Conservation (phyloP, 139 green algal species). For the Chlorella ohadii region DNA sequence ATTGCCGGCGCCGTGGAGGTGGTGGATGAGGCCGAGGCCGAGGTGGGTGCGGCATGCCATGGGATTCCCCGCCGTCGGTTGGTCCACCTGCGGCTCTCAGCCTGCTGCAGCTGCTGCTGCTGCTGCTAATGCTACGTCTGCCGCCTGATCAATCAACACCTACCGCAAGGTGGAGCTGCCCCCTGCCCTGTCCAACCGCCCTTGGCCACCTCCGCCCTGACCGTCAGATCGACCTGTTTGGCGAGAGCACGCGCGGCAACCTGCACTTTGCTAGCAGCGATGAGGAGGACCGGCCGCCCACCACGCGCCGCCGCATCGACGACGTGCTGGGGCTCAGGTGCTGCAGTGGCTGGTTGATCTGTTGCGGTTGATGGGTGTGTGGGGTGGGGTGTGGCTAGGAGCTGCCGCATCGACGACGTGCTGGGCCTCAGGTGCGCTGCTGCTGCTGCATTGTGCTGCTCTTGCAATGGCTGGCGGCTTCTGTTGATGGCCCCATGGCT, state of each 20-base stretch:
- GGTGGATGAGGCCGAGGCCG: slow-evolving; percentile 64
- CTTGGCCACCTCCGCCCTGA: neutral
- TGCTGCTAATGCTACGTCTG: neutral
- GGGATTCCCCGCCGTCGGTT: too few species aligned
- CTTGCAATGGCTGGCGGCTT: too few species aligned
- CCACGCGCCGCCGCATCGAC: slow-evolving; percentile 25
- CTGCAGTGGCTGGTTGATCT: too few species aligned
- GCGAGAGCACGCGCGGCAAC: slow-evolving; percentile 79
- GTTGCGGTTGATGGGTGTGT: too few species aligned
- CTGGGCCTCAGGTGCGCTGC: neutral
- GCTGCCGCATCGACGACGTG: slow-evolving; percentile 37
- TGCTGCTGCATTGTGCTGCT: too few species aligned
- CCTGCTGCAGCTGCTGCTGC: too few species aligned
- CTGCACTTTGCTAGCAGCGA: slow-evolving; percentile 64
- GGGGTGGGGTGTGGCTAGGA: too few species aligned
- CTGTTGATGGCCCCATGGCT: too few species aligned
- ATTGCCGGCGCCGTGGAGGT: slow-evolving; percentile 61
- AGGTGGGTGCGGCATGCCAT: slow-evolving; percentile 35
- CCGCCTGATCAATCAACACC: too few species aligned
- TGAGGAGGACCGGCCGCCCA: neutral
- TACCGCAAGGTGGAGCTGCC: too few species aligned
- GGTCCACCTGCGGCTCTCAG: too few species aligned
- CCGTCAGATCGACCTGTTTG: slow-evolving; percentile 78
- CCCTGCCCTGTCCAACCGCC: neutral
- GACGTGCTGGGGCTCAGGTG: slow-evolving; percentile 76